phyloP scores from a whole-genome alignment of 2,329 filamentous ascomycete species.

The Trichoderma guizhouense region DNA sequence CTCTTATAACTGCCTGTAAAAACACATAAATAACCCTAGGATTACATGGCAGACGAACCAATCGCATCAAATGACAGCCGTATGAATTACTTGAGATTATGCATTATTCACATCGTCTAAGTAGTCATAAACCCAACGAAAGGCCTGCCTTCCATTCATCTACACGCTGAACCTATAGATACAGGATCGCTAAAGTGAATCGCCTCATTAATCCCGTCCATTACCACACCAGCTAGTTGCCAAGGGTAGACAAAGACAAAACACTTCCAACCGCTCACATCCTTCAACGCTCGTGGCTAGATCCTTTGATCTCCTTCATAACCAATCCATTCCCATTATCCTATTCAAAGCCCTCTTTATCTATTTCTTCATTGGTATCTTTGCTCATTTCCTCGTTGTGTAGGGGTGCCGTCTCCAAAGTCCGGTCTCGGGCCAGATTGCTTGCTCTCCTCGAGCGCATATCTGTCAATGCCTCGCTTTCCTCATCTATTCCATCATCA shows the following conservation, averaged over 20 bases:
- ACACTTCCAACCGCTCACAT: background rate
- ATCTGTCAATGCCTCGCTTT: slow-evolving; percentile 54
- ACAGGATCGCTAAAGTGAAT: background rate
- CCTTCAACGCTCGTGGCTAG: background rate
- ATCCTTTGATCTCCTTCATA: background rate
- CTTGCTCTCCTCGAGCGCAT: slow-evolving; percentile 54
- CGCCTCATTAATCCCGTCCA: background rate
- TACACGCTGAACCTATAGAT: background rate
- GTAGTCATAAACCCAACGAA: background rate
- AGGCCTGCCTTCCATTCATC: slow-evolving; percentile 3
- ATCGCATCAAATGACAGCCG: background rate
- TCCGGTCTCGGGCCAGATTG: slow-evolving; percentile 43
- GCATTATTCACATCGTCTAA: background rate
- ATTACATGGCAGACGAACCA: too few species aligned
- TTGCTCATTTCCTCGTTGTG: slow-evolving; percentile 27
- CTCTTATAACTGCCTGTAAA: background rate
- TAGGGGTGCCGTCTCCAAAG: slow-evolving; percentile 52
- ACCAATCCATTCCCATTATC: background rate
- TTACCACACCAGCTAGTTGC: background rate
- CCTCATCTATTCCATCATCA: slow-evolving; percentile 47
- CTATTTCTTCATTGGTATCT: slow-evolving; percentile 24
- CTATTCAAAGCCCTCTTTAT: slow-evolving; percentile 45
- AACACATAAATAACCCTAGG: too few species aligned
- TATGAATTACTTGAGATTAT: background rate
- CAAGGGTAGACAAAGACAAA: background rate